Evolutionary conservation across 2,329 filamentous ascomycete genomes (phyloP).

Genomic region (Epicoccum nigrum): DNA sequence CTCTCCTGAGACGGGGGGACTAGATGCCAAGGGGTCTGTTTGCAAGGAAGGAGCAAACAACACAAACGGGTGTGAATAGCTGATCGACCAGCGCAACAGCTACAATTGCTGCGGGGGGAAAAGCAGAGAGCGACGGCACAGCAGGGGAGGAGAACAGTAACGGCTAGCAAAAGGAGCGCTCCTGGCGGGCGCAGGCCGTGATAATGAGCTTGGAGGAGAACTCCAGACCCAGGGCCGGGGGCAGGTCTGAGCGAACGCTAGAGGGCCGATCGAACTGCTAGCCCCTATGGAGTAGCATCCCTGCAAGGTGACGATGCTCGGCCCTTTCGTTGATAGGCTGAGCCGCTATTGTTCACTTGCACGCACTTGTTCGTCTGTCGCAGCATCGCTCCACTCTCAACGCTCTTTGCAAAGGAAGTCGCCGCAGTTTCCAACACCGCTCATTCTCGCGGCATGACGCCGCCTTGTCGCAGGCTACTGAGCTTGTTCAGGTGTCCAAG

Average conservation of each 20-base stretch:
- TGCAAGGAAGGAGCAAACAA: constrained; percentile 23
- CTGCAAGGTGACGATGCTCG: constrained; percentile 12
- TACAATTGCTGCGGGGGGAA: constrained; percentile 19
- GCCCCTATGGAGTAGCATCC: constrained; percentile 1
- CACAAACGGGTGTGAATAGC: constrained; percentile 11
- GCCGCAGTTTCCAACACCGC: not conserved
- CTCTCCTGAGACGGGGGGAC: constrained; percentile 5
- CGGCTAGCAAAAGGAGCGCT: constrained; percentile 15
- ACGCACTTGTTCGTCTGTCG: constrained; percentile 6
- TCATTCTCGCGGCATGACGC: not conserved
- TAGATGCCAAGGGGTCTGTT: constrained; percentile 6
- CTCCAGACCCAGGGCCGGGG: constrained; percentile 19
- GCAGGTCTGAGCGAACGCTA: constrained; percentile 28
- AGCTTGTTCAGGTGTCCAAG: constrained; percentile 4
- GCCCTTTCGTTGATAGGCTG: constrained; percentile 16
- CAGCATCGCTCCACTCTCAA: constrained; percentile 8
- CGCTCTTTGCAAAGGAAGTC: constrained; percentile 2
- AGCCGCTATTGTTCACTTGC: constrained; percentile 13
- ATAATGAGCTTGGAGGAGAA: constrained; percentile 22
- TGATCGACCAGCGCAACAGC: constrained; percentile 27
- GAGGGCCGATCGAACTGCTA: constrained; percentile 15
- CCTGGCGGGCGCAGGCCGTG: constrained; percentile 21
- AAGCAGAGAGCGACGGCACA: constrained; percentile 18
- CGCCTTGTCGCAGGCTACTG: not conserved
- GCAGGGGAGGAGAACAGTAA: constrained; percentile 13